These are phyloP conservation scores for Aspergillus uvarum DNA, from an alignment of 2,329 filamentous ascomycete species.

Conservation along the genomic window DNA sequence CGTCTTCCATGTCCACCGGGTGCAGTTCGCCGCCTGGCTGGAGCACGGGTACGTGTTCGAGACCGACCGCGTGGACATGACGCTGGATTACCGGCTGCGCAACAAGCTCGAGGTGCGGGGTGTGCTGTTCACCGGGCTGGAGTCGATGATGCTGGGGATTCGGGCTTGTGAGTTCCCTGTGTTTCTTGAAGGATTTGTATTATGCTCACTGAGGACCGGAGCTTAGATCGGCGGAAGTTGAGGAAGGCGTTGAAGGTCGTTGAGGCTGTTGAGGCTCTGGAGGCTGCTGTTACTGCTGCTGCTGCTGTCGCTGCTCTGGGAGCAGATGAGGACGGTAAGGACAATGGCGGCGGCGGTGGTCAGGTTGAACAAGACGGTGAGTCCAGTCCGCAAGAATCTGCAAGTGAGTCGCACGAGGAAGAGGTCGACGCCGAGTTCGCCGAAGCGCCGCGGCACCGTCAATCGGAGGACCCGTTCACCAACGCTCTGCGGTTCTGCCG, in stretches of 20 bases:
- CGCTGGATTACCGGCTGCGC: background rate
- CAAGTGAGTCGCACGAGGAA: too few relatives aligned
- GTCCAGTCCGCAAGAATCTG: too few relatives aligned
- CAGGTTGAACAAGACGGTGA: too few relatives aligned
- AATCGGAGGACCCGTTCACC: background rate
- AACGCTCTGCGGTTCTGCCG: background rate
- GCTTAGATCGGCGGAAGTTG: too few relatives aligned
- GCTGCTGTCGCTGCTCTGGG: too few relatives aligned
- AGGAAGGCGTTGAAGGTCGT: too few relatives aligned
- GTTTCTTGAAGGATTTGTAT: background rate
- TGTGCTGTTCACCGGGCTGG: background rate
- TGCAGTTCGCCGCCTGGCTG: background rate
- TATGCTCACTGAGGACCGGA: background rate
- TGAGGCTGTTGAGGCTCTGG: too few relatives aligned
- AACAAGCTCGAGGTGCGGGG: background rate
- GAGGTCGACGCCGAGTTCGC: too few relatives aligned
- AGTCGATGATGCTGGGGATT: background rate
- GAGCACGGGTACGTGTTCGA: background rate
- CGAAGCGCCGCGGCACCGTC: too few relatives aligned
- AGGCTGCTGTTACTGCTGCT: too few relatives aligned
- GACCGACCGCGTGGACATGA: background rate
- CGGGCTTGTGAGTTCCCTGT: background rate
- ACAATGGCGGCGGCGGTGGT: too few relatives aligned
- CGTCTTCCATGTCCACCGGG: background rate
- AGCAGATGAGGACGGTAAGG: too few relatives aligned